Evolutionary conservation across 2,329 filamentous ascomycete genomes (phyloP).

Genomic region (Ceratocystis cacaofunesta): DNA sequence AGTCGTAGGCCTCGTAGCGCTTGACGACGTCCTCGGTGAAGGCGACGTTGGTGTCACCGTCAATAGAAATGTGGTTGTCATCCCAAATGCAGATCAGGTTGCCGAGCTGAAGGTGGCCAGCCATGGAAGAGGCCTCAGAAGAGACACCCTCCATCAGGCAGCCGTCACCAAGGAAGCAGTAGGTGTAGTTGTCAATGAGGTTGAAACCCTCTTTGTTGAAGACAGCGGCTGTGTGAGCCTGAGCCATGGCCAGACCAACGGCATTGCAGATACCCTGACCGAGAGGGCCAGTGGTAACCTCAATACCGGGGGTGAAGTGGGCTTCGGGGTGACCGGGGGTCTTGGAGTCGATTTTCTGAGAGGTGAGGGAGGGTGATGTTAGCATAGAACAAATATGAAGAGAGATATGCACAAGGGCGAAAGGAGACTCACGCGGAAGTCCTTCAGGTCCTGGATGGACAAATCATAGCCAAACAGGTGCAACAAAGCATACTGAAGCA

Average conservation of each 20-base stretch:
- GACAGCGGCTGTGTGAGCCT: constrained; percentile 74
- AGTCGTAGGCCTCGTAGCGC: constrained; percentile 94
- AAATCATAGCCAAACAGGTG: constrained; percentile 89
- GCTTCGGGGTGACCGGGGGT: constrained; percentile 93
- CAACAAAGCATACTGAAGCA: constrained; percentile 97
- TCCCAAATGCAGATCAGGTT: constrained; percentile 97
- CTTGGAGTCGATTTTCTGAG: constrained; percentile 47
- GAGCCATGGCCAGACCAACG: constrained; percentile 92
- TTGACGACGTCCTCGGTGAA: constrained; percentile 95
- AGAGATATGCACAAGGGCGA: constrained; percentile 4
- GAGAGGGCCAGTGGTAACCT: constrained; percentile 95
- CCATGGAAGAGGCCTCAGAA: constrained; percentile 77
- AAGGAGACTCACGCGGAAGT: constrained; percentile 65
- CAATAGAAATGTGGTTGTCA: constrained; percentile 93
- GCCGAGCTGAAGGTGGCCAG: constrained; percentile 91
- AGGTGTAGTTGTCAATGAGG: constrained; percentile 93
- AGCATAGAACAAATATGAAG: constrained; percentile 9
- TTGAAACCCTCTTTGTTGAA: constrained; percentile 97
- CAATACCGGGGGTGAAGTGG: constrained; percentile 89
- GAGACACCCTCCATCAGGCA: constrained; percentile 98
- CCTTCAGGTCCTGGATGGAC: constrained; percentile 81
- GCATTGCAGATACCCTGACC: constrained; percentile 96
- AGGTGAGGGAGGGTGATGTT: constrained; percentile 3
- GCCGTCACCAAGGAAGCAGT: constrained; percentile 90
- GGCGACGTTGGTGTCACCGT: constrained; percentile 87